A percentile compares a stretch with the other conserved stretches of the same genome.
These are phyloP conservation scores for Didymella keratinophila DNA, from an alignment of 2,329 filamentous ascomycete species.

Conservation along the genomic window DNA sequence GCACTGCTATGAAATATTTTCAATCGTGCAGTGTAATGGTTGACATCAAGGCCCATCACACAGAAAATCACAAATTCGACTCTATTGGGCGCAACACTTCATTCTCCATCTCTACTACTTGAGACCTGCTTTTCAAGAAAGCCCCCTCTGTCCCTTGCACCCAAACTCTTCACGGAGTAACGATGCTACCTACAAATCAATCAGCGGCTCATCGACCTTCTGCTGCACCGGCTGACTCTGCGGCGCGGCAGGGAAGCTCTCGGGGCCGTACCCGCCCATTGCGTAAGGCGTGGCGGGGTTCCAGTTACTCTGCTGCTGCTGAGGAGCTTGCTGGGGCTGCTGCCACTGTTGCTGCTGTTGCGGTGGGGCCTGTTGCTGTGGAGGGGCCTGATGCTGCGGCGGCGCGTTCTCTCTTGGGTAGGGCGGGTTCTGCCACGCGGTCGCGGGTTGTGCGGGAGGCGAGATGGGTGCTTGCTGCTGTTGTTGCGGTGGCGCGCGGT, in stretches of 20 bases:
- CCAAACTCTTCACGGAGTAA: no score
- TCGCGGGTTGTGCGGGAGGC: slow-evolving; percentile 41
- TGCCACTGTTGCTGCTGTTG: no score
- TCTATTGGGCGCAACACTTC: background rate
- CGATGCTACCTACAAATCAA: slow-evolving; percentile 68
- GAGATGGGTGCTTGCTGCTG: slow-evolving; percentile 40
- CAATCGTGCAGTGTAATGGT: no score
- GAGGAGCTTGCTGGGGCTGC: no score
- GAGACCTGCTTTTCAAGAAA: no score
- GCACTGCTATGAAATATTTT: no score
- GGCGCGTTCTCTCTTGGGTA: slow-evolving; percentile 44
- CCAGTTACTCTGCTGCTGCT: slow-evolving; percentile 40
- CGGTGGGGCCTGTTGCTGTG: slow-evolving; percentile 32
- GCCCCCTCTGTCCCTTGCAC: no score
- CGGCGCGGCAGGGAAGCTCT: slow-evolving; percentile 70
- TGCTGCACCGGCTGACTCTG: slow-evolving; percentile 59
- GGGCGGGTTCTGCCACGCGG: slow-evolving; percentile 42
- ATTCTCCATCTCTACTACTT: background rate
- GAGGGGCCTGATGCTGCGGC: slow-evolving; percentile 23
- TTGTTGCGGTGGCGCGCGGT: slow-evolving; percentile 31
- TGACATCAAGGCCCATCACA: no score
- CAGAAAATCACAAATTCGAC: no score
- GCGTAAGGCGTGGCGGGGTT: slow-evolving; percentile 49
- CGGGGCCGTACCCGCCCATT: slow-evolving; percentile 52
- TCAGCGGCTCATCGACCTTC: slow-evolving; percentile 75